Evolutionary conservation across 495 filamentous ascomycete genomes (phyloP).

Genomic region (Penicillium steckii): DNA sequence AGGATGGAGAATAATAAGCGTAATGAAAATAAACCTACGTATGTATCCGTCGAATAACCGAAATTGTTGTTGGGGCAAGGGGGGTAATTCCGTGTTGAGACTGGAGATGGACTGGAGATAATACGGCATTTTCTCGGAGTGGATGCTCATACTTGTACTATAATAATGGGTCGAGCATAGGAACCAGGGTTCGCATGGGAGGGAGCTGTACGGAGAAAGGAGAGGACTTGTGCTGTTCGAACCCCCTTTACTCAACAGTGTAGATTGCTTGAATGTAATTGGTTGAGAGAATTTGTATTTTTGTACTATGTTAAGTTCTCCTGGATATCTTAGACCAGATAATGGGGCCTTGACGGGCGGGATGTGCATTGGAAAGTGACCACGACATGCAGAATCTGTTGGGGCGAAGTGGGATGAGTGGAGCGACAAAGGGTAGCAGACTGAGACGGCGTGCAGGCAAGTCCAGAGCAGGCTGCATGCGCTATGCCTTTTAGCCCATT

Average conservation of each 20-base stretch:
- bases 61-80: too few species aligned
- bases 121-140: conserved; percentile 23
- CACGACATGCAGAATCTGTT: conserved; percentile 5
- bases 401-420: conserved; percentile 21
- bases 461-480: neutral
- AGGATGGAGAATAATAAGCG: neutral
- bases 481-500: neutral
- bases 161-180: neutral
- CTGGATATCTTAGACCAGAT: neutral
- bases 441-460: neutral
- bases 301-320: too few species aligned
- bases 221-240: neutral
- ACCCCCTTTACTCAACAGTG: neutral
- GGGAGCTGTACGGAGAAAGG: too few species aligned
- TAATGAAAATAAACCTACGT: too few species aligned
- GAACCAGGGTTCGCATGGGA: conserved; percentile 9
- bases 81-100: too few species aligned
- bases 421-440: neutral
- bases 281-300: neutral
- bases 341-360: neutral
- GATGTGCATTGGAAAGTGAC: neutral
- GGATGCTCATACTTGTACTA: neutral
- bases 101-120: conserved; percentile 13
- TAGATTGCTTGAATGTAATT: neutral
- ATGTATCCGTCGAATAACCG: neutral